These are phyloP conservation scores for Trichoderma asperelloides DNA, from an alignment of 495 filamentous ascomycete genomes.

Conservation along the genomic window DNA sequence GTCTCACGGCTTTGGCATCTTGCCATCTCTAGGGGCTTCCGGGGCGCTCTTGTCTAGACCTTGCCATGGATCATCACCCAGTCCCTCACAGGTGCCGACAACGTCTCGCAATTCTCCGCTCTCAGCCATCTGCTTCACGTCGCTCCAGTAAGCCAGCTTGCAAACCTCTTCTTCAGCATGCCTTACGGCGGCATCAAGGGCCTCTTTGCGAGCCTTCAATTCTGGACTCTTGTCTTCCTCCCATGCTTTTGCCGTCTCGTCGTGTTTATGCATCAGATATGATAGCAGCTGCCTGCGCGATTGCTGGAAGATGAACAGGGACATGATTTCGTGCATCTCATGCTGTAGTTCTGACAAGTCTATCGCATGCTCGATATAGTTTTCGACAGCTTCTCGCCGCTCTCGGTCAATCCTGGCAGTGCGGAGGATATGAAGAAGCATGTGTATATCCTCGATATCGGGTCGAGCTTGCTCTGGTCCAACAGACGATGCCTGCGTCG, in stretches of 20 bases:
- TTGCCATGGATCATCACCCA: slow-evolving; percentile 32
- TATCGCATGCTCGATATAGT: slow-evolving; percentile 71
- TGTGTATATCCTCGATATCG: slow-evolving; percentile 56
- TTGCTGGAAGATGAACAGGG: slow-evolving; percentile 77
- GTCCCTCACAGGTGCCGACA: slow-evolving; percentile 34
- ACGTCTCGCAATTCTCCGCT: slow-evolving; percentile 41
- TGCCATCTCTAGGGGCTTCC: slow-evolving; percentile 8
- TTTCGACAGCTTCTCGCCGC: slow-evolving; percentile 71
- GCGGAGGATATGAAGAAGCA: slow-evolving; percentile 56
- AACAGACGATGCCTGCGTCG: slow-evolving; percentile 14
- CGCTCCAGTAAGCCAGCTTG: slow-evolving; percentile 65
- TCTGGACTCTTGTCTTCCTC: slow-evolving; percentile 21
- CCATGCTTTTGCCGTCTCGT: slow-evolving; percentile 35
- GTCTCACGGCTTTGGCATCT: slow-evolving; percentile 10
- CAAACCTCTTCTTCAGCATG: slow-evolving; percentile 61
- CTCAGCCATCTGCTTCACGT: slow-evolving; percentile 53
- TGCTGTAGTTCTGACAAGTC: slow-evolving; percentile 71
- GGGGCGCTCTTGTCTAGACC: slow-evolving; percentile 36
- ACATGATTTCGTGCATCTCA: slow-evolving; percentile 78
- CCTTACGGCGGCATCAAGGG: slow-evolving; percentile 47
- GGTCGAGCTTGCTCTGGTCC: slow-evolving; percentile 11
- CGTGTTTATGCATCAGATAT: slow-evolving; percentile 52
- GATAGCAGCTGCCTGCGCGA: slow-evolving; percentile 70
- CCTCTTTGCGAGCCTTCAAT: slow-evolving; percentile 30
- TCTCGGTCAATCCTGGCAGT: slow-evolving; percentile 74